These are phyloP conservation scores for Phellopilus nigrolimitatus DNA, from an alignment of 1,284 basidiomycete species.

Conservation along the genomic window DNA sequence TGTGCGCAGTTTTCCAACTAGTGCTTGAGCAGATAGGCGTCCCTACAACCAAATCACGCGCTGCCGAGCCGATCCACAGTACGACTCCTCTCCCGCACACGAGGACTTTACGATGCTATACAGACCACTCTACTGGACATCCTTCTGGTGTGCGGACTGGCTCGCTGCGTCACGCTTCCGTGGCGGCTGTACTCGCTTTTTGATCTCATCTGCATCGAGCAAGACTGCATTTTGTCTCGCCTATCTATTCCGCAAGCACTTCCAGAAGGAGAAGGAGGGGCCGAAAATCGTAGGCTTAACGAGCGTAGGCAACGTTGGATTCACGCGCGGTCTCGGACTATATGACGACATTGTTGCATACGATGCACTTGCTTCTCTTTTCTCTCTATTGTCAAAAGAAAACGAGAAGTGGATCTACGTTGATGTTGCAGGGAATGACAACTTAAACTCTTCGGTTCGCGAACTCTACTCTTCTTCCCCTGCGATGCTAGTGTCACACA, in stretches of 20 bases:
- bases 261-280: constrained; percentile 25
- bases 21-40: constrained; percentile 54
- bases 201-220: constrained; percentile 60
- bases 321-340: constrained; percentile 46
- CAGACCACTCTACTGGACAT: constrained; percentile 63
- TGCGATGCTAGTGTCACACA: constrained; percentile 35
- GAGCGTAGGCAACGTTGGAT: constrained; percentile 47
- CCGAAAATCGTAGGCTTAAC: constrained; percentile 51
- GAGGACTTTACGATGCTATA: constrained; percentile 65
- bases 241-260: constrained; percentile 45
- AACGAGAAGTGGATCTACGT: constrained; percentile 46
- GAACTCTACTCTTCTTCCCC: constrained; percentile 35
- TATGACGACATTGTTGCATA: constrained; percentile 55
- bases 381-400: constrained; percentile 26
- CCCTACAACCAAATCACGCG: constrained; percentile 62
- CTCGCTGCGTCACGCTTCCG: constrained; percentile 43
- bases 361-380: constrained; percentile 32
- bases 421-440: constrained; percentile 55
- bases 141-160: constrained; percentile 69
- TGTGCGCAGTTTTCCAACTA: not conserved
- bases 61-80: constrained; percentile 49
- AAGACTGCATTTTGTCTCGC: constrained; percentile 65
- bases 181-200: constrained; percentile 38
- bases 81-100: constrained; percentile 36
- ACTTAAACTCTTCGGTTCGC: constrained; percentile 41